A percentile compares a stretch with the other conserved stretches of the same genome.
These are phyloP conservation scores for Metschnikowia bowlesiae DNA, from an alignment of 805 yeast genomes.

Conservation along the genomic window DNA sequence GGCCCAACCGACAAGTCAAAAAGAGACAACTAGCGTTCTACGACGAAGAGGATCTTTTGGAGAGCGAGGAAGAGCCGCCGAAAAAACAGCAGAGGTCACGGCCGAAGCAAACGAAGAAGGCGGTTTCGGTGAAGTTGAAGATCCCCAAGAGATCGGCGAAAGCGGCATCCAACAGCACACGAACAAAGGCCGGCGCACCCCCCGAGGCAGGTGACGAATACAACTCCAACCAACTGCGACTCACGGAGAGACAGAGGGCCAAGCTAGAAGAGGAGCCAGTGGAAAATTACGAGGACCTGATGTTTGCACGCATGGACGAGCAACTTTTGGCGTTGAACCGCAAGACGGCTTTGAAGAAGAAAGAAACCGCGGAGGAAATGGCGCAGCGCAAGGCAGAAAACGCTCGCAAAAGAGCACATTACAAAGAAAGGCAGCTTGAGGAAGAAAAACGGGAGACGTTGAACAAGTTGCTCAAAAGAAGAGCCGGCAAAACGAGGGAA, in stretches of 20 bases:
- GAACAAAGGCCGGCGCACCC: conserved; percentile 14
- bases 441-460: conserved; percentile 92
- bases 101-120: conserved; percentile 15
- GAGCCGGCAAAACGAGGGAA: conserved; percentile 69
- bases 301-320: conserved; percentile 29
- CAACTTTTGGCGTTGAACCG: conserved; percentile 22
- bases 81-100: not conserved
- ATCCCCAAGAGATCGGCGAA: conserved; percentile 11
- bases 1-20: conserved; percentile 24
- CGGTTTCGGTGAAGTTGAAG: conserved; percentile 12
- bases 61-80: conserved; percentile 22
- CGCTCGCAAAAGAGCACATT: conserved; percentile 82
- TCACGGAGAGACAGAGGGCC: conserved; percentile 57
- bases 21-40: conserved; percentile 37
- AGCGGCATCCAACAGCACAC: not conserved
- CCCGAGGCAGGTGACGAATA: conserved; percentile 44
- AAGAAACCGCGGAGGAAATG: conserved; percentile 77
- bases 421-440: conserved; percentile 75
- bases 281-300: conserved; percentile 16
- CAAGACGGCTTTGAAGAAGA: conserved; percentile 44
- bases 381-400: conserved; percentile 79
- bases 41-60: conserved; percentile 31
- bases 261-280: conserved; percentile 30
- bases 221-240: conserved; percentile 43
- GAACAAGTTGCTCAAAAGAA: conserved; percentile 75